Percentiles rank a stretch among this genome's conserved stretches.
phyloP scores from a whole-genome alignment of 2,329 filamentous ascomycete species.

The Talaromyces sp. region DNA sequence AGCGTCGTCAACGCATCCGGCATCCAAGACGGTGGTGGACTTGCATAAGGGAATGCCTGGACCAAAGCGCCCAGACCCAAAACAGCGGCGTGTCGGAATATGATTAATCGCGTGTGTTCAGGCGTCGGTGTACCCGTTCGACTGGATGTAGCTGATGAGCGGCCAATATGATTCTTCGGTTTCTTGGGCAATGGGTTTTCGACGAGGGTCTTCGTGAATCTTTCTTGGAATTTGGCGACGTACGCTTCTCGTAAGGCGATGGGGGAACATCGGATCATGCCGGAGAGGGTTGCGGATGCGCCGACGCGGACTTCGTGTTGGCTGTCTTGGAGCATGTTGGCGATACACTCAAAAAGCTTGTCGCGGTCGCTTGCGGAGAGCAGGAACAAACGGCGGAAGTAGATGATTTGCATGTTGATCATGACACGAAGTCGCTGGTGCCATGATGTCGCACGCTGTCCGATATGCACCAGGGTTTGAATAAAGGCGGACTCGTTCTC shows the following conservation, averaged over 20 bases:
- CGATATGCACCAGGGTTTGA: constrained; percentile 79
- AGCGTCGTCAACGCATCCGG: constrained; percentile 84
- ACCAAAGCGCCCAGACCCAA: constrained; percentile 86
- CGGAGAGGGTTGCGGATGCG: constrained; percentile 86
- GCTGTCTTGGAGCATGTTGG: constrained; percentile 84
- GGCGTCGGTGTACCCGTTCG: constrained; percentile 49
- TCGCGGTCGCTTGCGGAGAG: constrained; percentile 71
- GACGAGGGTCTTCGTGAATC: constrained; percentile 74
- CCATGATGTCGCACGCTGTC: constrained; percentile 80
- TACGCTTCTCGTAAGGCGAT: constrained; percentile 72
- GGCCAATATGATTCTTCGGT: constrained; percentile 35
- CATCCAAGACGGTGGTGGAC: constrained; percentile 89
- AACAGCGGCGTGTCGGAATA: constrained; percentile 84
- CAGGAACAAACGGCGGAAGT: constrained; percentile 93
- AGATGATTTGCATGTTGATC: constrained; percentile 98
- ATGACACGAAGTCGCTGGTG: constrained; percentile 91
- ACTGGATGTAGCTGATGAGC: constrained; percentile 43
- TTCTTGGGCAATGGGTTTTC: constrained; percentile 84
- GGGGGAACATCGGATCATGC: constrained; percentile 97
- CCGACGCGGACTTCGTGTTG: constrained; percentile 93
- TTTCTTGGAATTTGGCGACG: constrained; percentile 69
- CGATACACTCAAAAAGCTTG: constrained; percentile 84
- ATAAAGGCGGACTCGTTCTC: constrained; percentile 85
- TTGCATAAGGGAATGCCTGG: constrained; percentile 93
- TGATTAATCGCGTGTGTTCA: constrained; percentile 67